These are phyloP conservation scores for Haberlea rhodopensis DNA, from an alignment of 257 asterid species.

Conservation along the genomic window DNA sequence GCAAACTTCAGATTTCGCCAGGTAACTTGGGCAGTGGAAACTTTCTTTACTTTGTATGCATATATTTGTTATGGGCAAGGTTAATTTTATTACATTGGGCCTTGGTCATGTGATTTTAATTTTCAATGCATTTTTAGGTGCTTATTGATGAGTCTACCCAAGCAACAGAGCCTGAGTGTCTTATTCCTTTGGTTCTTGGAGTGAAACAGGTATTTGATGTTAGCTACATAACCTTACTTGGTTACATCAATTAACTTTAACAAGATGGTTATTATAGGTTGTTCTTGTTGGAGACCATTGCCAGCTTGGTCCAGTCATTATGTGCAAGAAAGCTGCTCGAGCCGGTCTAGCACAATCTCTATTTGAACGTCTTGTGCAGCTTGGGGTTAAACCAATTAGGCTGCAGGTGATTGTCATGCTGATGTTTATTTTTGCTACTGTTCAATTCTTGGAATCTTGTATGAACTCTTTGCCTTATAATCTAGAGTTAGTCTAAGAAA, in stretches of 20 bases:
- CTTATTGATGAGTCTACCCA: constrained; percentile 99
- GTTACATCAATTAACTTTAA: constrained; percentile 10
- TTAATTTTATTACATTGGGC: constrained; percentile 1
- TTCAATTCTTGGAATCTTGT: constrained; percentile 12
- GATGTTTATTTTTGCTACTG: constrained; percentile 16
- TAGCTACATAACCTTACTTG: not conserved
- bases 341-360: constrained; percentile 98
- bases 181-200: constrained; percentile 96
- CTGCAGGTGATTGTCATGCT: constrained; percentile 65
- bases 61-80: not conserved
- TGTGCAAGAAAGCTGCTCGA: constrained; percentile 99
- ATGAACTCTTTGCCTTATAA: constrained; percentile 4
- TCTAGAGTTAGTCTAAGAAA: constrained; percentile 13
- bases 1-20: constrained; percentile 96
- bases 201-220: constrained; percentile 67
- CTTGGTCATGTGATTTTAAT: constrained; percentile 1
- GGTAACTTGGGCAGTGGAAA: constrained; percentile 40
- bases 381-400: constrained; percentile 97
- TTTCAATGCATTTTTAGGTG: constrained; percentile 47
- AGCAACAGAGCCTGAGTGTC: constrained; percentile 97
- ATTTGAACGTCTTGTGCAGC: constrained; percentile 91
- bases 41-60: constrained; percentile 8
- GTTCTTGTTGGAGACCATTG: constrained; percentile 99
- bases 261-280: constrained; percentile 42
- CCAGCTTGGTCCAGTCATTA: constrained; percentile 99